Percentiles rank a stretch among this genome's conserved stretches.
Evolutionary conservation across 177 flowering plant species (phyloP).

Genomic region (Vitis hybrid): DNA sequence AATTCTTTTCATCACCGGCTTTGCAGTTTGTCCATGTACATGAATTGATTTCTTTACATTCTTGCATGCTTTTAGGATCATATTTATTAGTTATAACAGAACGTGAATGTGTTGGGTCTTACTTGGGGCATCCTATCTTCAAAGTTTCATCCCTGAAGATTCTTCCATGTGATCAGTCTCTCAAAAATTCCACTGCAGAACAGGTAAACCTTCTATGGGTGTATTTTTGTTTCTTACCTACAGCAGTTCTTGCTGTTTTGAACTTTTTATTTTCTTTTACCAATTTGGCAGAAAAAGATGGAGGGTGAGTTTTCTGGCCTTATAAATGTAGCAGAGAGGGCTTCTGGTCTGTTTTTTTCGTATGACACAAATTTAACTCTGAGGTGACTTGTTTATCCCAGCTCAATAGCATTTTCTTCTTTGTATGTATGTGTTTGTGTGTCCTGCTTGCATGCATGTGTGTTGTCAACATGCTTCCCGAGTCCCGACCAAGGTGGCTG

Average conservation of each 20-base stretch:
- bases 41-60: background rate
- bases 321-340: slow-evolving; percentile 79
- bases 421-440: background rate
- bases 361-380: slow-evolving; percentile 86
- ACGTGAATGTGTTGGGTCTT: slow-evolving; percentile 82
- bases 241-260: slow-evolving; percentile 4
- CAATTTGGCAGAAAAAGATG: slow-evolving; percentile 76
- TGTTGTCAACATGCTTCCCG: background rate
- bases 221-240: background rate
- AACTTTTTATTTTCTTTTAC: slow-evolving; percentile 3
- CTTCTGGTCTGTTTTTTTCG: slow-evolving; percentile 85
- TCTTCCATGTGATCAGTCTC: slow-evolving; percentile 77
- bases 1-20: slow-evolving; percentile 21
- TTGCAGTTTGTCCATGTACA: slow-evolving; percentile 18
- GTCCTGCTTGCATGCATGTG: background rate
- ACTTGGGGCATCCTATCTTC: slow-evolving; percentile 85
- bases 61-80: slow-evolving; percentile 49
- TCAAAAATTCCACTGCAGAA: slow-evolving; percentile 60
- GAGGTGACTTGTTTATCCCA: slow-evolving; percentile 43
- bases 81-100: slow-evolving; percentile 77
- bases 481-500: too few species aligned
- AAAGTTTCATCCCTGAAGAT: slow-evolving; percentile 73
- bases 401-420: background rate
- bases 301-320: slow-evolving; percentile 79
- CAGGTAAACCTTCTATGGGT: slow-evolving; percentile 48